These are phyloP conservation scores for Lactifluus echinatus DNA, from an alignment of 768 basidiomycete genomes.

Conservation along the genomic window DNA sequence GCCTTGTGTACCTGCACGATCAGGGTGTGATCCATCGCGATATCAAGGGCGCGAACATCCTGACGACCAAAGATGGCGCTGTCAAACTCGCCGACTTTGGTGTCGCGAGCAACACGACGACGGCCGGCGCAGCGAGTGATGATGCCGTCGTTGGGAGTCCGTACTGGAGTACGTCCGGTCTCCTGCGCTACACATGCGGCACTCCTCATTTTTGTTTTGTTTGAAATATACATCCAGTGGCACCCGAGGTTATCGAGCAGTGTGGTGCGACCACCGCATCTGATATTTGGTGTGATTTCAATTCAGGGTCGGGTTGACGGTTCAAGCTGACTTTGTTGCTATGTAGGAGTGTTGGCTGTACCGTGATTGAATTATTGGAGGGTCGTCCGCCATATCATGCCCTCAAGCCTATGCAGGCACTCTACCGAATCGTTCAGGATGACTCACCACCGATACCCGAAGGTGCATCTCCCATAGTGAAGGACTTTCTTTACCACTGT, in stretches of 20 bases:
- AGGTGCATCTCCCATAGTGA: conserved; percentile 88
- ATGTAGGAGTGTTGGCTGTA: conserved; percentile 79
- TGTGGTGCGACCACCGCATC: conserved; percentile 94
- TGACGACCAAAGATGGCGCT: conserved; percentile 97
- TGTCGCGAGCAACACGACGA: conserved; percentile 69
- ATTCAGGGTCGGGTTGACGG: not conserved
- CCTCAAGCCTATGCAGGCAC: conserved; percentile 95
- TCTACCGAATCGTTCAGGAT: conserved; percentile 97
- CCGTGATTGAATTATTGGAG: conserved; percentile 90
- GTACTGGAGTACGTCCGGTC: conserved; percentile 75
- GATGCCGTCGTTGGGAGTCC: conserved; percentile 95
- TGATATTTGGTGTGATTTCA: conserved; percentile 82
- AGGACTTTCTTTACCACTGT: conserved; percentile 94
- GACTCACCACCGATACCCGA: conserved; percentile 96
- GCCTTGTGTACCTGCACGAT: conserved; percentile 93
- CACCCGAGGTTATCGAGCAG: conserved; percentile 98
- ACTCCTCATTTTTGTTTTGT: not conserved
- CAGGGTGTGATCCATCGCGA: conserved; percentile 99
- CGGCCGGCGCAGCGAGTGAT: conserved; percentile 66
- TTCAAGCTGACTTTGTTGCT: conserved; percentile 1
- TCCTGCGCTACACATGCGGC: not conserved
- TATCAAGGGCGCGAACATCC: conserved; percentile 97
- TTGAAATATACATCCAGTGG: conserved; percentile 48
- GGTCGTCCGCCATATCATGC: conserved; percentile 94
- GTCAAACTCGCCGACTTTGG: conserved; percentile 99